These are phyloP conservation scores for Platanthera guangdongensis DNA, from an alignment of 106 monocot genomes.

Conservation along the genomic window DNA sequence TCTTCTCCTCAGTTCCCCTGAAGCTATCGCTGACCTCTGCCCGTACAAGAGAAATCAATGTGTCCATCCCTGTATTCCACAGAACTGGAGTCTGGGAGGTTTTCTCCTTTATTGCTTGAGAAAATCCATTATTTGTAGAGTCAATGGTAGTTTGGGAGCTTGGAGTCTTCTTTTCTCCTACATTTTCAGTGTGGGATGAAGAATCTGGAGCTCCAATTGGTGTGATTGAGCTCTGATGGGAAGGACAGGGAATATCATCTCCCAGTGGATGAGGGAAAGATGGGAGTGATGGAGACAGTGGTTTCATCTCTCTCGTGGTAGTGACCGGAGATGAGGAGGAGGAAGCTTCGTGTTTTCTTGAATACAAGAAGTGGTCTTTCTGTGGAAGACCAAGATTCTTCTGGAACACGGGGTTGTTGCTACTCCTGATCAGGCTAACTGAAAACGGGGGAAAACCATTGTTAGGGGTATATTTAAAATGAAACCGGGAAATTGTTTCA, in stretches of 20 bases:
- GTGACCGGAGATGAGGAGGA: slow-evolving; percentile 14
- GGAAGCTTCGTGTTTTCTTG: slow-evolving; percentile 21
- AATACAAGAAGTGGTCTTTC: slow-evolving; percentile 13
- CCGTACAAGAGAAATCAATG: slow-evolving; percentile 47
- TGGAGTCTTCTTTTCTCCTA: not conserved
- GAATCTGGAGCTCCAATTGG: slow-evolving; percentile 26
- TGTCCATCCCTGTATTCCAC: slow-evolving; percentile 30
- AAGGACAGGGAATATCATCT: slow-evolving; percentile 14
- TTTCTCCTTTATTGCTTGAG: slow-evolving; percentile 4
- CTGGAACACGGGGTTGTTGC: slow-evolving; percentile 15
- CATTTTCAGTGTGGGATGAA: slow-evolving; percentile 42
- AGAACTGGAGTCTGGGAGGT: slow-evolving; percentile 19
- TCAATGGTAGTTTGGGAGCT: slow-evolving; percentile 10
- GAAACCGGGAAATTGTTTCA: too few relatives aligned
- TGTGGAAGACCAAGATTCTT: slow-evolving; percentile 5
- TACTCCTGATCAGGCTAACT: not conserved
- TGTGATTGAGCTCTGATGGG: slow-evolving; percentile 4
- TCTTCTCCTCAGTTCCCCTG: slow-evolving; percentile 31
- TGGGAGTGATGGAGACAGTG: slow-evolving; percentile 16
- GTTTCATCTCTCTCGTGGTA: slow-evolving; percentile 21
- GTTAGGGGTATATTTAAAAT: too few relatives aligned
- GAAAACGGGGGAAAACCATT: not conserved
- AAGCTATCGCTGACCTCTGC: slow-evolving; percentile 29
- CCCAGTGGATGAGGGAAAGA: slow-evolving; percentile 6
- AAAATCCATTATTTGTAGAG: slow-evolving; percentile 26